These are phyloP conservation scores for Melastoma candidum DNA, from an alignment of 441 rosid genomes.

Conservation along the genomic window DNA sequence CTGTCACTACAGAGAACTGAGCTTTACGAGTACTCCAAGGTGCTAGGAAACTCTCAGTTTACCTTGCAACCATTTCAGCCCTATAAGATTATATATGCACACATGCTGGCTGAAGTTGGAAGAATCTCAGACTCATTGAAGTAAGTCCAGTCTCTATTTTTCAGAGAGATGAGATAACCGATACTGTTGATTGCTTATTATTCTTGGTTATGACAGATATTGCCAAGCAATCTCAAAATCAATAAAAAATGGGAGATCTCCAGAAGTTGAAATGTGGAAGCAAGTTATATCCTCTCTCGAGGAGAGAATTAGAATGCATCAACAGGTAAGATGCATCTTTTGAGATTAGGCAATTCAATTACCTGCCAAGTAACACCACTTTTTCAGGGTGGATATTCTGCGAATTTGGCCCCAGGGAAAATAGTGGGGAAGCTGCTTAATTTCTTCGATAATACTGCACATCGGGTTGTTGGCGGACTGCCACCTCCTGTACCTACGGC, in stretches of 20 bases:
- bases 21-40: constrained; percentile 69
- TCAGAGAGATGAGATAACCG: neutral
- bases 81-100: constrained; percentile 64
- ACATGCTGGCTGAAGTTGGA: constrained; percentile 84
- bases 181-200: constrained; percentile 15
- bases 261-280: constrained; percentile 82
- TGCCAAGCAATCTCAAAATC: constrained; percentile 83
- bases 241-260: constrained; percentile 72
- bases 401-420: constrained; percentile 76
- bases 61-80: constrained; percentile 68
- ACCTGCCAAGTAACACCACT: constrained; percentile 10
- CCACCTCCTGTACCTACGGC: constrained; percentile 72
- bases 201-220: constrained; percentile 42
- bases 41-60: constrained; percentile 75
- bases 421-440: constrained; percentile 75
- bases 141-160: constrained; percentile 32
- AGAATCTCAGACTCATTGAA: constrained; percentile 66
- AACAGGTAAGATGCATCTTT: constrained; percentile 43
- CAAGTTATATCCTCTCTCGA: constrained; percentile 60
- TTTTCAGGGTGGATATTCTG: constrained; percentile 73
- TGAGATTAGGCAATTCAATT: neutral
- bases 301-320: constrained; percentile 78
- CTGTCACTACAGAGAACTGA: constrained; percentile 65
- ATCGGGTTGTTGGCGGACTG: constrained; percentile 83
- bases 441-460: constrained; percentile 79